Conservation (phyloP, 305 asterid genomes). For the Solanum hybrid region DNA sequence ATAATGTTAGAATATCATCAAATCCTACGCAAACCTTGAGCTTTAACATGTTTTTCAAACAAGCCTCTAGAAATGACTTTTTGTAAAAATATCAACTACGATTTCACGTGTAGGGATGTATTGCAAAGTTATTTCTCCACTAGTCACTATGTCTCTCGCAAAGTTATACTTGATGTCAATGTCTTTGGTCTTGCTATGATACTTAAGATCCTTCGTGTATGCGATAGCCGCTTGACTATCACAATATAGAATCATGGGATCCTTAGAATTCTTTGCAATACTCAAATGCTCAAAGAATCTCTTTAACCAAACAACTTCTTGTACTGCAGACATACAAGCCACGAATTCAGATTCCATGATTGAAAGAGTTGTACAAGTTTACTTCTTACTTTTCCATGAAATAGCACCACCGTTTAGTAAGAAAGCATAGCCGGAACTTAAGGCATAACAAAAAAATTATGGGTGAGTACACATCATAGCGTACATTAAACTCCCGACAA, state of each 20-base stretch:
- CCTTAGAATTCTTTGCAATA: background rate
- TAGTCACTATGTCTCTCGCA: background rate
- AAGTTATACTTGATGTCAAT: background rate
- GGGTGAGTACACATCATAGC: background rate
- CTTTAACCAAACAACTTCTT: no score
- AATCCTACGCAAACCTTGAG: background rate
- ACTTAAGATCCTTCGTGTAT: no score
- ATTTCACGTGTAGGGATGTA: background rate
- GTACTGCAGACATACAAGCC: background rate
- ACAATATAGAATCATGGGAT: background rate
- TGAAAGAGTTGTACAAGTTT: background rate
- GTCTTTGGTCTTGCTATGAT: background rate
- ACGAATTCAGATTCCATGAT: background rate
- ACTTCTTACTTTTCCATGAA: no score
- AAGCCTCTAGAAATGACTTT: background rate
- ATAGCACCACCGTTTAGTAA: background rate
- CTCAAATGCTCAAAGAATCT: background rate
- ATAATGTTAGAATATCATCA: background rate
- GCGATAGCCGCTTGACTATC: background rate
- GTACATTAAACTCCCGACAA: background rate
- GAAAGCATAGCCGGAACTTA: background rate
- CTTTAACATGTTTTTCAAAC: background rate
- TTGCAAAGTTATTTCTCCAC: no score
- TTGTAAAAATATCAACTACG: no score
- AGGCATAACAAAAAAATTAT: background rate